phyloP scores from a whole-genome alignment of 2,329 filamentous ascomycete species.

The Aureobasidium uvarum region DNA sequence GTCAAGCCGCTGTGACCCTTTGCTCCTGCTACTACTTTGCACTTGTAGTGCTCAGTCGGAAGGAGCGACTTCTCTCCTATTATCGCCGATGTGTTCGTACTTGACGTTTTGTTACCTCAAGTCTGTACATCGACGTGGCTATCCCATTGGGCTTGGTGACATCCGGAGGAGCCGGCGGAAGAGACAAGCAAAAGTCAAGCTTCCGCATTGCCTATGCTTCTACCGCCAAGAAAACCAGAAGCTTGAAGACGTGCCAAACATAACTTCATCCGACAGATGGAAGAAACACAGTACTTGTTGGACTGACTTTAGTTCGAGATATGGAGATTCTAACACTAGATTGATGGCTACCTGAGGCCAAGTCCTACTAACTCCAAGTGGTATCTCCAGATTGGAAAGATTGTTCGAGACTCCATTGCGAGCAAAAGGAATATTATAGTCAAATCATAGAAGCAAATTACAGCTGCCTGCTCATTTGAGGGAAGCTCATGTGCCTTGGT shows the following conservation, averaged over 20 bases:
- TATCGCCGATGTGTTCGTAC: too few relatives aligned
- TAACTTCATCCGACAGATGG: not conserved
- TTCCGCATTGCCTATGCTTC: conserved; percentile 6
- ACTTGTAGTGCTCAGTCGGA: not conserved
- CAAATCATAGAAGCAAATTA: not conserved
- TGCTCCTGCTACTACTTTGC: not conserved
- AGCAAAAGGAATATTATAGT: not conserved
- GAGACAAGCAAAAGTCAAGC: conserved; percentile 14
- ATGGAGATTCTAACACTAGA: not conserved
- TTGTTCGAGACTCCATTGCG: not conserved
- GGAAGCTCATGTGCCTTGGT: conserved; percentile 17
- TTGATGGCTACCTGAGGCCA: not conserved
- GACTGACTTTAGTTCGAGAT: not conserved
- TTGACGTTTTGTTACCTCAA: not conserved
- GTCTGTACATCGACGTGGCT: not conserved
- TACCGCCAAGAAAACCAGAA: not conserved
- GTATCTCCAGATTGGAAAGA: not conserved
- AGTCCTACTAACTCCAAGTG: not conserved
- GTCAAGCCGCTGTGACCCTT: not conserved
- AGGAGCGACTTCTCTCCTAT: not conserved
- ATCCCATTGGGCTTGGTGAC: not conserved
- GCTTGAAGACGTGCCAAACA: not conserved
- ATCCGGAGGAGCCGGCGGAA: not conserved
- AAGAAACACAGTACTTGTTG: not conserved
- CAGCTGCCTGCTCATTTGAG: not conserved